Base-by-base conservation (phyloP, 2,329 filamentous ascomycete species). In the Metarhizium sp. region DNA sequence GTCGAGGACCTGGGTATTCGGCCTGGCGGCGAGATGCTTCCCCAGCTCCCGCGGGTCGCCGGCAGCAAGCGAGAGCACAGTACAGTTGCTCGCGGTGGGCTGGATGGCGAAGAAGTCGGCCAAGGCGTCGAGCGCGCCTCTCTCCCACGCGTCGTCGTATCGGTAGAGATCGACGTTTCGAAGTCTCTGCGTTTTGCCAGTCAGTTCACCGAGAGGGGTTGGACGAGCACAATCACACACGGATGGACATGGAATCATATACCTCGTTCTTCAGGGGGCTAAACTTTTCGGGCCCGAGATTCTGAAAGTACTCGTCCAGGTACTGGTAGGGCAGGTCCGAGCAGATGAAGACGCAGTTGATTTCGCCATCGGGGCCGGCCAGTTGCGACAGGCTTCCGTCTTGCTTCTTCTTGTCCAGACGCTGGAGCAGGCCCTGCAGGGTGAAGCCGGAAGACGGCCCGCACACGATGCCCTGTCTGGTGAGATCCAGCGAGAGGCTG, bases 291-390 rank as follows among this genome's bases (percentile, higher is more conserved):
- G 70, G 61, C 0, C 71, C 73, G 6, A 84, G 66, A 58, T 81
- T 82, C 49, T 76, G 69, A 58, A 82, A 84, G 62, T 84, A 84
- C 60, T 80, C 78, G 36, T 76, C 72, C 51, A 84, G 71, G 59
- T 84, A 84, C 62, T 84, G 81, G 60, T 84, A 84, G 0, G 82
- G 82, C 20, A 85, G 65, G 58, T 85, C 82, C 57, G 80, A 82
- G 65, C 81, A 85, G 36, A 84, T 69, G 64, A 85, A 85, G 2
- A 82, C 79, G 49, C 77, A 80, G 53, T 78, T 70, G 10, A 76
- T 71, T 71, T 75, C 68, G 2, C 77, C 75, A 49, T 75, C 69
- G 2, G 69, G 65, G 2, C 74, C 75, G 4, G 73, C 69, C 10
- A 82, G 64, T n/a, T 74, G 67, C 1, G 66, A 56, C 5, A 82